A percentile compares a stretch with the other conserved stretches of the same genome.
phyloP scores from a whole-genome alignment of 257 asterid genomes.

The Solanum chaucha region DNA sequence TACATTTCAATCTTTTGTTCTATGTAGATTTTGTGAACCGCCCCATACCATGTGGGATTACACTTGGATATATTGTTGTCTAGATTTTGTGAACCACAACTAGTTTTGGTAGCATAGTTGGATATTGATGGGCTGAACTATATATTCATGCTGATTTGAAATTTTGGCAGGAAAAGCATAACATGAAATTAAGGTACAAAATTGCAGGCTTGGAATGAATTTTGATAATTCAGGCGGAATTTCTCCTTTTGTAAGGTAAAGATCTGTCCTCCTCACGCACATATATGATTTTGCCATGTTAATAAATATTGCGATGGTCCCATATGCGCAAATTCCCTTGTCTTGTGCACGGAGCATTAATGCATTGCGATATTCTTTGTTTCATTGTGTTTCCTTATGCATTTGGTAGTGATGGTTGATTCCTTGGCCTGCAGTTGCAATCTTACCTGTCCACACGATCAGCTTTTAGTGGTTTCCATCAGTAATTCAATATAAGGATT shows the following conservation, averaged over 20 bases:
- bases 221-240: slow-evolving; percentile 6
- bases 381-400: neutral
- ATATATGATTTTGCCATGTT: neutral
- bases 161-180: slow-evolving; percentile 57
- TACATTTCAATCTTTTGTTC: neutral
- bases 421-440: neutral
- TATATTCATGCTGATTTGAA: neutral
- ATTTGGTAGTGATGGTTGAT: neutral
- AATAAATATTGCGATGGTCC: neutral
- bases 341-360: neutral
- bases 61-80: neutral
- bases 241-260: neutral
- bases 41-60: neutral
- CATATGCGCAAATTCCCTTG: neutral
- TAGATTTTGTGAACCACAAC: neutral
- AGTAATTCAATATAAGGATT: neutral
- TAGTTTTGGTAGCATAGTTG: neutral
- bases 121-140: neutral
- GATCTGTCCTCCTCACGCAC: neutral
- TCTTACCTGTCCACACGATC: neutral
- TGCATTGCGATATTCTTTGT: neutral
- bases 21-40: neutral
- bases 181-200: slow-evolving; percentile 61
- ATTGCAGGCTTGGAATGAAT: slow-evolving; percentile 81
- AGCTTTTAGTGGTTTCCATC: neutral